These are phyloP conservation scores for Prototheca stagnorum DNA, from an alignment of 163 green algal species.

Conservation along the genomic window DNA sequence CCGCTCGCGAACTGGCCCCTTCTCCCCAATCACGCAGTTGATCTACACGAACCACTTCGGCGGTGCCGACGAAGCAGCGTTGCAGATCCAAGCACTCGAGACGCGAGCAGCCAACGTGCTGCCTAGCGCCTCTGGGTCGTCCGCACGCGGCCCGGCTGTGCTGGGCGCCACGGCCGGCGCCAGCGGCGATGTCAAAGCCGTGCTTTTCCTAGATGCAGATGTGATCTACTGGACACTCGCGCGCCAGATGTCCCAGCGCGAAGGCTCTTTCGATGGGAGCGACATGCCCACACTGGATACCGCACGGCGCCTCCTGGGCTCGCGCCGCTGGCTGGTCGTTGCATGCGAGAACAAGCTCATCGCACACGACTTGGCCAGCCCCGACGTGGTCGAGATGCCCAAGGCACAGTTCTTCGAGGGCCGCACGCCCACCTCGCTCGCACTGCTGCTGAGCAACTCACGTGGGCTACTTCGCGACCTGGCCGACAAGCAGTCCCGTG, in stretches of 20 bases:
- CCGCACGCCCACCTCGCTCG: constrained; percentile 33
- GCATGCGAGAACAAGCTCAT: constrained; percentile 61
- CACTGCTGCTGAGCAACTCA: constrained; percentile 40
- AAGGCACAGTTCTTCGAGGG: constrained; percentile 32
- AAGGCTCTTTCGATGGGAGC: constrained; percentile 7
- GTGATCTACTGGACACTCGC: constrained; percentile 34
- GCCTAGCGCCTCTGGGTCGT: not conserved
- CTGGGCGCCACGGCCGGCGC: constrained; percentile 27
- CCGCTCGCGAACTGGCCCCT: too few relatives aligned
- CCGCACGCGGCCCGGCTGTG: too few relatives aligned
- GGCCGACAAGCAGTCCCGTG: too few relatives aligned
- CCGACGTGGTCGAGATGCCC: constrained; percentile 30
- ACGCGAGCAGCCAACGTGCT: constrained; percentile 5
- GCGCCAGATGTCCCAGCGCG: not conserved
- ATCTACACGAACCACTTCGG: constrained; percentile 41
- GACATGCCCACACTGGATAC: constrained; percentile 11
- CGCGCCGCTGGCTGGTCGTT: constrained; percentile 35
- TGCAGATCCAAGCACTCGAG: constrained; percentile 27
- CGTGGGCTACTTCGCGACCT: too few relatives aligned
- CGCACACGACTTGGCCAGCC: constrained; percentile 42
- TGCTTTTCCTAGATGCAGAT: constrained; percentile 52
- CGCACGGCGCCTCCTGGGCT: not conserved
- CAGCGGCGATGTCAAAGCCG: constrained; percentile 18
- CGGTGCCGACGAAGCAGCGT: constrained; percentile 30
- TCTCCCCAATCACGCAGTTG: constrained; percentile 26